Conservation (phyloP, 1,284 basidiomycete species). For the Somion occarium region DNA sequence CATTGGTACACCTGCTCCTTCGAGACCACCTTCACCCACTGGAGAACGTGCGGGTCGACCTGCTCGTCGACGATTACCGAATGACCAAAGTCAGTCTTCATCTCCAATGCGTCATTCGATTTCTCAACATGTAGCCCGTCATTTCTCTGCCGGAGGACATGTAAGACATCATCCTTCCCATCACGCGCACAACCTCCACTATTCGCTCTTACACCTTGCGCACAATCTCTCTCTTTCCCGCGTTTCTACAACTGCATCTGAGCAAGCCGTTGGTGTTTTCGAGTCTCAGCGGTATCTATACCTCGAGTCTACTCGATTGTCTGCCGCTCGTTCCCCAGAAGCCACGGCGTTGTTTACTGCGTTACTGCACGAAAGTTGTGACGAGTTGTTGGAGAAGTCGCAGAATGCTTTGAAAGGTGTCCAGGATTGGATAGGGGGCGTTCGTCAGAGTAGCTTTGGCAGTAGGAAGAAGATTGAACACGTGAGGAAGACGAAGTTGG, state of each 20-base stretch:
- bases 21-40: conserved; percentile 12
- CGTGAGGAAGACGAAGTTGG: conserved; percentile 31
- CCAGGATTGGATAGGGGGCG: conserved; percentile 47
- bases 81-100: neutral
- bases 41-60: neutral
- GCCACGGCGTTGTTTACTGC: conserved; percentile 47
- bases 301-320: conserved; percentile 56
- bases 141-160: neutral
- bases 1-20: conserved; percentile 12
- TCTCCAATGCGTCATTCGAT: conserved; percentile 4
- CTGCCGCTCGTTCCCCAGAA: conserved; percentile 47
- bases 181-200: conserved; percentile 24
- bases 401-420: conserved; percentile 42
- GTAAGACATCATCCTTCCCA: conserved; percentile 9
- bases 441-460: conserved; percentile 38
- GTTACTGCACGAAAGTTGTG: conserved; percentile 53
- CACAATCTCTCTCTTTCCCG: conserved; percentile 19
- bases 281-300: conserved; percentile 78
- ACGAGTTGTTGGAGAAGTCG: conserved; percentile 51
- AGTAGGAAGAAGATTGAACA: conserved; percentile 28
- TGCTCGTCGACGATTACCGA: neutral
- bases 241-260: conserved; percentile 19
- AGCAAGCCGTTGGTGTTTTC: conserved; percentile 76
- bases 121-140: neutral
- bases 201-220: conserved; percentile 25